These are phyloP conservation scores for Endocarpon pusillum DNA, from an alignment of 495 filamentous ascomycete species.

Conservation along the genomic window DNA sequence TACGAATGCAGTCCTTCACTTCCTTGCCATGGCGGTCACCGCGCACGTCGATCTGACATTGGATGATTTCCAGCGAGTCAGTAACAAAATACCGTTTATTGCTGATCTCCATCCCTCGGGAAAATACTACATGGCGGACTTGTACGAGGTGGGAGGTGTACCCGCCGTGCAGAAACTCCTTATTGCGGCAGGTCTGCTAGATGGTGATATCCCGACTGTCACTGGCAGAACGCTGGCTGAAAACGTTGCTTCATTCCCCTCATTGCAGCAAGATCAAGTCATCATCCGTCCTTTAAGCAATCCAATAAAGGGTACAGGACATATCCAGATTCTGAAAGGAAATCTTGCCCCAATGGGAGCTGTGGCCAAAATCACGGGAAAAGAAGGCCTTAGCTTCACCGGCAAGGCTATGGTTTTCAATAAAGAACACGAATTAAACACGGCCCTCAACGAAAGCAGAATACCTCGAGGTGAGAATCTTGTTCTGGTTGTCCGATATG, in stretches of 20 bases:
- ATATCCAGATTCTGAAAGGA: slow-evolving; percentile 76
- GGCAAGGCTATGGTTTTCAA: slow-evolving; percentile 82
- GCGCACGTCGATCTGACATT: slow-evolving; percentile 70
- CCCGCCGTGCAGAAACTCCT: slow-evolving; percentile 86
- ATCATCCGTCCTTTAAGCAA: slow-evolving; percentile 69
- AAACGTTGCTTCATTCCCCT: slow-evolving; percentile 71
- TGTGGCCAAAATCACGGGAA: slow-evolving; percentile 96
- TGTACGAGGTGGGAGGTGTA: slow-evolving; percentile 86
- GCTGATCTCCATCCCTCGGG: slow-evolving; percentile 86
- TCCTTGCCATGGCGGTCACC: slow-evolving; percentile 86
- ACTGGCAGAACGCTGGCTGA: slow-evolving; percentile 81
- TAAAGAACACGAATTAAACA: slow-evolving; percentile 66
- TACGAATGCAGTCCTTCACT: slow-evolving; percentile 87
- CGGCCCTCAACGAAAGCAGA: slow-evolving; percentile 49
- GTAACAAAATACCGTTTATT: slow-evolving; percentile 79
- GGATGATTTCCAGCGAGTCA: slow-evolving; percentile 77
- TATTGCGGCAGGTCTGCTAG: slow-evolving; percentile 62
- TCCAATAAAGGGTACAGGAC: slow-evolving; percentile 78
- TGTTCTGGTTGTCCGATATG: slow-evolving; percentile 88
- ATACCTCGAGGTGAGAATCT: slow-evolving; percentile 68
- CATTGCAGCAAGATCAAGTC: slow-evolving; percentile 59
- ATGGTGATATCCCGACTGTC: slow-evolving; percentile 76
- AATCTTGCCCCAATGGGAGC: slow-evolving; percentile 86
- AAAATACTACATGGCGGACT: slow-evolving; percentile 81
- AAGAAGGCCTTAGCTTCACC: slow-evolving; percentile 71